Base-by-base conservation (phyloP, 805 yeast genomes). In the Ogataea neopini region DNA sequence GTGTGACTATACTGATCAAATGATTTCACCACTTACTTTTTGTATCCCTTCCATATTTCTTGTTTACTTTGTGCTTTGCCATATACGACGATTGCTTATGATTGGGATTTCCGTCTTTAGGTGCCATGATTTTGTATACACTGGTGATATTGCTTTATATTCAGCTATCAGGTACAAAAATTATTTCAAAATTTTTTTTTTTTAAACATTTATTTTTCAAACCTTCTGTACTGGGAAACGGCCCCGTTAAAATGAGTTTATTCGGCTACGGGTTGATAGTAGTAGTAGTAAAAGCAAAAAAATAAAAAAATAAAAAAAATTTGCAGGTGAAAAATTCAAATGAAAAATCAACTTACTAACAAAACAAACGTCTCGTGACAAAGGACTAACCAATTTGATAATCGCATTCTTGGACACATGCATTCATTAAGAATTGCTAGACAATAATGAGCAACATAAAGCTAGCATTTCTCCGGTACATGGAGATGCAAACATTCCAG, bases 41-140 rank as follows among this genome's bases (percentile, higher is more conserved):
- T 13, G 58, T 35, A 41, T 67, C 66, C 45, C 60, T 63, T 18
- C 67, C 68, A 32, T 49, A 53, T 34, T 41, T 48, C 40, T 48
- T 35, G 23, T 45, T 44, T 40, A 29, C 47, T 26, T 43, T 32
- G 4, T 13, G 37, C 7, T 40, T 20, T 20, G 11, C 11, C 18
- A 6, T 13, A 7, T 28, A 18, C 7, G 25, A 7, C 28, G 25
- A 14, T 18, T 18, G n/a, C 33, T 40, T 20, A 14, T 14, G 18
- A 13, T 11, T 11, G 22, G 15, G 43, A 25, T 22, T 3, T n/a
- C 29, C 25, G 4, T 26, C 42, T 4, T 22, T 13, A 7, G 6
- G n/a, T 14, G 33, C 22, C 42, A 39, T 38, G 15, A 30, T 19
- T 14, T 22, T 22, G 25, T 6, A 6, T 22, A 22, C 5, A 22